Percentiles rank a stretch among this genome's conserved stretches.
Conservation (phyloP, 768 basidiomycete species). For the Cyclocybe cylindracea region DNA sequence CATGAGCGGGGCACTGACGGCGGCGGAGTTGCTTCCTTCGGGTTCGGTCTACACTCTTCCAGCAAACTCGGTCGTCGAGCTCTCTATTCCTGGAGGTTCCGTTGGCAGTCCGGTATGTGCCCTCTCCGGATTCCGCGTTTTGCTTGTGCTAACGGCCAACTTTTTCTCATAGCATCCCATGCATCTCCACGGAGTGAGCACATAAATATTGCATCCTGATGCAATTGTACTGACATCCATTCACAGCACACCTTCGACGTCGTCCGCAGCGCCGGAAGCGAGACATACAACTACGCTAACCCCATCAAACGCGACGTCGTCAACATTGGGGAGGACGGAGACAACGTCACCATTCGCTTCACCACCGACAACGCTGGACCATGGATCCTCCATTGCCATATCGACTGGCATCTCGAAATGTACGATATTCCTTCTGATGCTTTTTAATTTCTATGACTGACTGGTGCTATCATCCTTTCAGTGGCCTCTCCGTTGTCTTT, state of each 20-base stretch:
- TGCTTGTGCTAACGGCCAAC: not conserved
- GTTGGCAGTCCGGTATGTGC: conserved; percentile 36
- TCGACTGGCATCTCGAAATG: conserved; percentile 45
- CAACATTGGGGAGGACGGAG: conserved; percentile 34
- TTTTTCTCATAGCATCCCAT: conserved; percentile 32
- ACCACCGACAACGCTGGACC: conserved; percentile 69
- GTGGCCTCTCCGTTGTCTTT: conserved; percentile 35
- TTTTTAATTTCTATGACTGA: not conserved
- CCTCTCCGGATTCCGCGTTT: not conserved
- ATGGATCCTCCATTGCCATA: conserved; percentile 52
- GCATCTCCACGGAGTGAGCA: conserved; percentile 36
- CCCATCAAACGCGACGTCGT: conserved; percentile 62
- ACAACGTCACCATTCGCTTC: conserved; percentile 61
- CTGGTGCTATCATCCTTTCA: conserved; percentile 1
- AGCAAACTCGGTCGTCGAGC: conserved; percentile 38
- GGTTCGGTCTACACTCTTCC: conserved; percentile 52
- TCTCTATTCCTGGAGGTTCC: conserved; percentile 31
- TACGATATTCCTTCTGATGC: conserved; percentile 10
- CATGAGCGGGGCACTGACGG: conserved; percentile 49
- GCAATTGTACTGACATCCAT: conserved; percentile 9
- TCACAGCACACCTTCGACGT: conserved; percentile 40
- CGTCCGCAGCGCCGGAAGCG: conserved; percentile 40
- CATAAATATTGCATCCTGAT: no score
- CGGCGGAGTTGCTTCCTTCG: conserved; percentile 48
- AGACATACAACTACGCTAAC: conserved; percentile 45